Conservation (phyloP, 345 rosid species). For the Camelina laxa region DNA sequence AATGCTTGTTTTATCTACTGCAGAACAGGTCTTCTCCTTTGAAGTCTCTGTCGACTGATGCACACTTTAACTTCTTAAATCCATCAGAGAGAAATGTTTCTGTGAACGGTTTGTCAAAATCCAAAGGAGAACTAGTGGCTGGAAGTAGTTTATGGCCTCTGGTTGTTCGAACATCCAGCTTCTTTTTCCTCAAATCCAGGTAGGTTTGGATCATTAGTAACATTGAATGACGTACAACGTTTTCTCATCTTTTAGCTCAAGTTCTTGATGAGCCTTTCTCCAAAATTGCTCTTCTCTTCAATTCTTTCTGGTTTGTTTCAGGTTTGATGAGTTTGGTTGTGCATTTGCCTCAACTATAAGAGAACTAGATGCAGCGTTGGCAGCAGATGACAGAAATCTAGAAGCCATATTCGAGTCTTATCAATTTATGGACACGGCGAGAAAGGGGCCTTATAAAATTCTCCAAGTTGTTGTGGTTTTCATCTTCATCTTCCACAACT, state of each 20-base stretch:
- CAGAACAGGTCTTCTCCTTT: conserved; percentile 75
- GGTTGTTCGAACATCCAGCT: conserved; percentile 67
- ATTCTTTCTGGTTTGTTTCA: conserved; percentile 35
- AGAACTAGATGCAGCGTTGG: conserved; percentile 63
- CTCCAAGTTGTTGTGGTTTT: conserved; percentile 72
- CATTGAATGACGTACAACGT: background rate
- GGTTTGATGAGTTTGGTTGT: conserved; percentile 69
- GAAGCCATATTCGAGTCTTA: conserved; percentile 61
- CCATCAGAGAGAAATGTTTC: conserved; percentile 55
- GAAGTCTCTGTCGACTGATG: conserved; percentile 49
- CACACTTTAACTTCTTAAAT: conserved; percentile 60
- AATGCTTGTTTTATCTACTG: conserved; percentile 47
- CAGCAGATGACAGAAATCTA: conserved; percentile 56
- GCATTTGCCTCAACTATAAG: conserved; percentile 66
- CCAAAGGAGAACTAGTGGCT: conserved; percentile 38
- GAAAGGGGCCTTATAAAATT: conserved; percentile 70
- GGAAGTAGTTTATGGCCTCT: conserved; percentile 63
- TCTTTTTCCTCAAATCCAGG: conserved; percentile 76
- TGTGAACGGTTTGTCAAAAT: conserved; percentile 28
- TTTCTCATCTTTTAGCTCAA: background rate
- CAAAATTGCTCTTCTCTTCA: background rate
- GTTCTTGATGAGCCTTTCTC: conserved; percentile 3
- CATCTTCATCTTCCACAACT: conserved; percentile 62
- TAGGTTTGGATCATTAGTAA: conserved; percentile 36
- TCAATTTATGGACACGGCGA: conserved; percentile 61